Evolutionary conservation across 495 filamentous ascomycete genomes (phyloP).

Genomic region (Penicillium simplicissimum): DNA sequence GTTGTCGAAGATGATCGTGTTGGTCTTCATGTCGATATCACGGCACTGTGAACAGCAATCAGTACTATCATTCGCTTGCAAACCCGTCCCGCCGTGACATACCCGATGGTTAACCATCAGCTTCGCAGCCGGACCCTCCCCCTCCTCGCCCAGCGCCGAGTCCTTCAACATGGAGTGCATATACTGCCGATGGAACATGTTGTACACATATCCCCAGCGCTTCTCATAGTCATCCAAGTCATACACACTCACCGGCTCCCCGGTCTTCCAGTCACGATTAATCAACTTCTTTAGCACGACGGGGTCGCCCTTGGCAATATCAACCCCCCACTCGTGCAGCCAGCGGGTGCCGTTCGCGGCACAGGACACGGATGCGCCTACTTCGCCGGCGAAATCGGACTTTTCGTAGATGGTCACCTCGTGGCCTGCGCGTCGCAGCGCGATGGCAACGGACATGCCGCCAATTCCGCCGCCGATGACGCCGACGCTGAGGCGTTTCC

Average conservation of each 20-base stretch:
- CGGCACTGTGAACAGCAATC: constrained; percentile 23
- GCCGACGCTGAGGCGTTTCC: constrained; percentile 47
- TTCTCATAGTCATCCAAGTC: constrained; percentile 46
- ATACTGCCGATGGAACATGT: constrained; percentile 58
- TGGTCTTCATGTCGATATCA: constrained; percentile 38
- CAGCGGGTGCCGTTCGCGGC: constrained; percentile 48
- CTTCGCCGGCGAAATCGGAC: constrained; percentile 44
- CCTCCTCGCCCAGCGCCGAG: constrained; percentile 42
- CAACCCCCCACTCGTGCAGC: constrained; percentile 48
- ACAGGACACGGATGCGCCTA: constrained; percentile 46
- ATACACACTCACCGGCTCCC: constrained; percentile 47
- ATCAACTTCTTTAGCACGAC: constrained; percentile 50
- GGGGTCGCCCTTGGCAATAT: constrained; percentile 46
- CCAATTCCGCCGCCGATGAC: constrained; percentile 70
- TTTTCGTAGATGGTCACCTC: constrained; percentile 52
- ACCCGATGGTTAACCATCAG: constrained; percentile 47
- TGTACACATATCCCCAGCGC: constrained; percentile 50
- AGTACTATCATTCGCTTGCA: background rate
- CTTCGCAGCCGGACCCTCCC: constrained; percentile 43
- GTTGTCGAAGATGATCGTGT: constrained; percentile 42
- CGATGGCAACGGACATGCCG: constrained; percentile 65
- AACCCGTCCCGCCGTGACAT: background rate
- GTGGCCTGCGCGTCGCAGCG: constrained; percentile 64
- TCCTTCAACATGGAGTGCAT: constrained; percentile 58
- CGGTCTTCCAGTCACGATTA: constrained; percentile 51